Evolutionary conservation across 2,329 filamentous ascomycete genomes (phyloP).

Genomic region (Colletotrichum costaricense): DNA sequence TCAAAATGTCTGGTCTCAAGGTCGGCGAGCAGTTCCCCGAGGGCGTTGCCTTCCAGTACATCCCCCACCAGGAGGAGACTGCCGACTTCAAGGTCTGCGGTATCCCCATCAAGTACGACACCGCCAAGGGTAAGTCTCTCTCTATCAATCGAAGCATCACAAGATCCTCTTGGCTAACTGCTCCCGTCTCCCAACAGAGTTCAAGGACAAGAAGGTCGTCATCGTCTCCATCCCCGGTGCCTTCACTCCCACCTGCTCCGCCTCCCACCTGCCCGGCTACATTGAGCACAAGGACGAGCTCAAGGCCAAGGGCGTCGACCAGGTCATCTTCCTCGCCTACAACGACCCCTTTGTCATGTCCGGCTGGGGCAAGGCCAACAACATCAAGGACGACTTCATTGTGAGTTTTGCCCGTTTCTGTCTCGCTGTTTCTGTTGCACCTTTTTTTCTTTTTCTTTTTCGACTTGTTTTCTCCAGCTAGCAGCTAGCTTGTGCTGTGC

Average conservation of each 20-base stretch:
- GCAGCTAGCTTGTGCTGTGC: not conserved
- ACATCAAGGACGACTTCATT: constrained; percentile 75
- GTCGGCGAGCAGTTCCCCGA: constrained; percentile 86
- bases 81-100: constrained; percentile 80
- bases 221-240: constrained; percentile 73
- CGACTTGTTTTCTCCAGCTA: not conserved
- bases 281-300: constrained; percentile 77
- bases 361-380: constrained; percentile 91
- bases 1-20: constrained; percentile 73
- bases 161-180: not conserved
- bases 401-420: constrained; percentile 48
- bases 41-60: constrained; percentile 85
- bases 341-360: constrained; percentile 92
- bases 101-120: constrained; percentile 80
- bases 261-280: constrained; percentile 84
- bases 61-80: constrained; percentile 78
- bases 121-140: constrained; percentile 72
- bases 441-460: not conserved
- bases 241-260: constrained; percentile 90
- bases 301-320: constrained; percentile 84
- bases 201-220: constrained; percentile 67
- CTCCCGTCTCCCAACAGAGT: constrained; percentile 58
- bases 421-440: not conserved
- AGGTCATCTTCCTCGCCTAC: constrained; percentile 82
- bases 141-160: not conserved